phyloP scores from a whole-genome alignment of 1,139 yeast genomes.

The Torulaspora globosa region DNA sequence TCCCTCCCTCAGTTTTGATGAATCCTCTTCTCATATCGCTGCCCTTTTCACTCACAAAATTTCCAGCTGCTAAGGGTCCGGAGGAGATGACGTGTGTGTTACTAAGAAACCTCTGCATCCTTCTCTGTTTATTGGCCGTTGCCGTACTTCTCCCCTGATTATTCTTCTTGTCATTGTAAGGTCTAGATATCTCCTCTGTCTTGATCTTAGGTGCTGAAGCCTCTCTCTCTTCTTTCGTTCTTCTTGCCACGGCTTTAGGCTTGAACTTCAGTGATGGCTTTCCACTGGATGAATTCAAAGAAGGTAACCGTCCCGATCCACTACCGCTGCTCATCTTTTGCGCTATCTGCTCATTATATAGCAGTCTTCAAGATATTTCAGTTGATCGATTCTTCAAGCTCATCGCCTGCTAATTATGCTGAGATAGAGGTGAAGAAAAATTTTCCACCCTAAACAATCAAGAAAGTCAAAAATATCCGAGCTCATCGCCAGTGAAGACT shows the following conservation, averaged over 20 bases:
- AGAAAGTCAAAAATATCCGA: slow-evolving; percentile 5
- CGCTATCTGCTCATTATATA: background rate
- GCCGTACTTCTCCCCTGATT: slow-evolving; percentile 23
- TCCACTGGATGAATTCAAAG: slow-evolving; percentile 29
- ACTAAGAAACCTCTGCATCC: slow-evolving; percentile 44
- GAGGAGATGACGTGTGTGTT: slow-evolving; percentile 67
- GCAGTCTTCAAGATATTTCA: background rate
- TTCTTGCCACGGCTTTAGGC: slow-evolving; percentile 80
- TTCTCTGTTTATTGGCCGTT: slow-evolving; percentile 41
- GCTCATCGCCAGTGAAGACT: slow-evolving; percentile 15
- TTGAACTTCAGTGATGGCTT: slow-evolving; percentile 62
- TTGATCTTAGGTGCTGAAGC: slow-evolving; percentile 63
- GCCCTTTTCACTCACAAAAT: slow-evolving; percentile 41
- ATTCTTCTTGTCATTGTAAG: slow-evolving; percentile 32
- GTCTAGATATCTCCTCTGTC: slow-evolving; percentile 35
- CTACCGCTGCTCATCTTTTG: slow-evolving; percentile 19
- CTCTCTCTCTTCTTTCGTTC: slow-evolving; percentile 77
- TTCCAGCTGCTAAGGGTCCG: slow-evolving; percentile 70
- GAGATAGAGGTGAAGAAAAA: slow-evolving; percentile 7
- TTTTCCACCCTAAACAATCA: slow-evolving; percentile 12
- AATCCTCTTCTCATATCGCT: slow-evolving; percentile 27
- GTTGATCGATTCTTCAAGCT: slow-evolving; percentile 7
- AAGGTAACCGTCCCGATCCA: slow-evolving; percentile 36
- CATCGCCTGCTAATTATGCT: slow-evolving; percentile 15
- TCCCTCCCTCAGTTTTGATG: slow-evolving; percentile 29